phyloP scores from a whole-genome alignment of 2,329 filamentous ascomycete species.

The Stagonosporopsis cucurbitacearum region DNA sequence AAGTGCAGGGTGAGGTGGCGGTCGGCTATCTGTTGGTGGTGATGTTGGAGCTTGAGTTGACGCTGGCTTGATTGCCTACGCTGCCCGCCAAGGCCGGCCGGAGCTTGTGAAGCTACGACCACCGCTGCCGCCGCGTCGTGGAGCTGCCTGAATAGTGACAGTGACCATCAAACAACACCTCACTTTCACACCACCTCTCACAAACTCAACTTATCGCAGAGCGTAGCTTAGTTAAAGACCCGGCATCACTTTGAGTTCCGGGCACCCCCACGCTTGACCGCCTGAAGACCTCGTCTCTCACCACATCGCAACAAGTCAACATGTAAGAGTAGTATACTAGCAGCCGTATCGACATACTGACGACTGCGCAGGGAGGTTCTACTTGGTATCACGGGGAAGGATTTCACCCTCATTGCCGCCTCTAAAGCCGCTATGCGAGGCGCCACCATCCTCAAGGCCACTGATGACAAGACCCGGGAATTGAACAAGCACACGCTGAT shows the following conservation, averaged over 20 bases:
- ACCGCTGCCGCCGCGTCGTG: constrained; percentile 17
- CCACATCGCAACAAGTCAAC: constrained; percentile 29
- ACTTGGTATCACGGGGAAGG: constrained; percentile 97
- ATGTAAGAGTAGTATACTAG: constrained; percentile 35
- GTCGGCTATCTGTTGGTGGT: constrained; percentile 25
- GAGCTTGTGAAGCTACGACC: constrained; percentile 22
- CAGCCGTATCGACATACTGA: constrained; percentile 22
- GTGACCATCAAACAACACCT: constrained; percentile 8
- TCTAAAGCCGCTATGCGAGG: constrained; percentile 99
- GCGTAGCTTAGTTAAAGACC: background rate
- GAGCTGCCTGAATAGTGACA: constrained; percentile 14
- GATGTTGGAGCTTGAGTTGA: constrained; percentile 37
- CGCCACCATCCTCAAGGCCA: constrained; percentile 90
- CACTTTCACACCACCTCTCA: background rate
- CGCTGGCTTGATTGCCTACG: constrained; percentile 30
- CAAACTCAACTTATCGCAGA: background rate
- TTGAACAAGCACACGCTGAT: constrained; percentile 95
- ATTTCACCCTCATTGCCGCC: constrained; percentile 97
- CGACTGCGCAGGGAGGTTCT: constrained; percentile 84
- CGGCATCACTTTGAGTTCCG: background rate
- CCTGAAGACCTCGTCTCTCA: constrained; percentile 11
- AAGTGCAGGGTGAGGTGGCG: constrained; percentile 23
- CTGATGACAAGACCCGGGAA: constrained; percentile 93
- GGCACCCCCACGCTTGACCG: background rate
- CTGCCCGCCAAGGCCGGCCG: constrained; percentile 15